A percentile compares a stretch with the other conserved stretches of the same genome.
phyloP scores from a whole-genome alignment of 306 rosid genomes.

The Pterocarpus santalinus region DNA sequence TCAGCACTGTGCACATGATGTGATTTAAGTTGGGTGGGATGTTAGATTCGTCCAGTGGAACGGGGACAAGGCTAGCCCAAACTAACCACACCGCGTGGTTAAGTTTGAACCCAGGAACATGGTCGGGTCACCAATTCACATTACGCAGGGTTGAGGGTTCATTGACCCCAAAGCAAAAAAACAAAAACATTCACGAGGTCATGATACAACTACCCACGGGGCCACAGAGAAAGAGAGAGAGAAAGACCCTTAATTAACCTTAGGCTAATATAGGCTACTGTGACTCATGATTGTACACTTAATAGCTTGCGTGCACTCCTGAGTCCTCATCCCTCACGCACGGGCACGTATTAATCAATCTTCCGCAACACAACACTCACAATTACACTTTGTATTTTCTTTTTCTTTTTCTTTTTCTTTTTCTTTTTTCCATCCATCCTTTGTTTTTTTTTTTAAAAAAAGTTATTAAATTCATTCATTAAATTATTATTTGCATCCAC shows the following conservation, averaged over 20 bases:
- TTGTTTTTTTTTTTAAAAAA: neutral
- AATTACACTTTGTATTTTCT: too few relatives aligned
- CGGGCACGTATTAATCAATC: conserved; percentile 56
- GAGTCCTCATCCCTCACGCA: conserved; percentile 50
- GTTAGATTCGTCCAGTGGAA: conserved; percentile 48
- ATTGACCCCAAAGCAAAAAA: conserved; percentile 44
- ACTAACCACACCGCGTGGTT: conserved; percentile 33
- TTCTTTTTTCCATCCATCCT: neutral
- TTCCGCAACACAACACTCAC: conserved; percentile 38
- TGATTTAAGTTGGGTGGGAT: conserved; percentile 31
- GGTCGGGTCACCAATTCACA: conserved; percentile 37
- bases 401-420: too few relatives aligned
- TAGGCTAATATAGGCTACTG: conserved; percentile 26
- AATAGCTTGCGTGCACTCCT: conserved; percentile 75
- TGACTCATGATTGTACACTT: conserved; percentile 69
- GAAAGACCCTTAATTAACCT: conserved; percentile 8
- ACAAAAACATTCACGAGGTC: conserved; percentile 30
- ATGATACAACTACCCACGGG: conserved; percentile 48
- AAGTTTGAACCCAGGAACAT: conserved; percentile 43
- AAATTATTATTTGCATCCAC: conserved; percentile 24
- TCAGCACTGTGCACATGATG: conserved; percentile 33
- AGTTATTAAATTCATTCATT: neutral
- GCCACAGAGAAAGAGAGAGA: conserved; percentile 15
- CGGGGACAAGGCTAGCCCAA: conserved; percentile 49
- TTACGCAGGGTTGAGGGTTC: neutral